These are phyloP conservation scores for Coemansia sp. DNA, from an alignment of 192 early-diverging fungal genomes.

Conservation along the genomic window DNA sequence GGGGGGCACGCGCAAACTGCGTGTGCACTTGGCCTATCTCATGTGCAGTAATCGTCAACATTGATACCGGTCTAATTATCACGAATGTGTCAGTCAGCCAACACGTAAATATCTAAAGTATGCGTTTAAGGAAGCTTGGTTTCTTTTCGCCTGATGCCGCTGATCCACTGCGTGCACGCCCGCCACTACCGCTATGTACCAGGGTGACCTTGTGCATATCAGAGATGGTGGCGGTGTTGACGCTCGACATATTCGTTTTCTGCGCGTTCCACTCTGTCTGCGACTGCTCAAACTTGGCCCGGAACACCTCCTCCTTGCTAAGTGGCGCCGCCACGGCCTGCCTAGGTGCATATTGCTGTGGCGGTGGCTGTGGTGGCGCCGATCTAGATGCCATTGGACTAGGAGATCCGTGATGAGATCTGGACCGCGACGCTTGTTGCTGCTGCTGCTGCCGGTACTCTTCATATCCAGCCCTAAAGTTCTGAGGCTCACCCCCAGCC, in stretches of 20 bases:
- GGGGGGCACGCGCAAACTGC: not conserved
- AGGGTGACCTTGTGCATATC: slow-evolving; percentile 51
- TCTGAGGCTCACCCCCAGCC: slow-evolving; percentile 15
- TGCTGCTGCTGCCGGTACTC: slow-evolving; percentile 35
- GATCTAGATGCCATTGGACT: not conserved
- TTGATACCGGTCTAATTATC: not conserved
- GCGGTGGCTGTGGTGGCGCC: slow-evolving; percentile 17
- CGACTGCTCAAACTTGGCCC: slow-evolving; percentile 51
- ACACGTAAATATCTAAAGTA: not conserved
- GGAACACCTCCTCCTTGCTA: slow-evolving; percentile 47
- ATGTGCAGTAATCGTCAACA: not conserved
- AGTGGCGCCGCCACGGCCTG: slow-evolving; percentile 12
- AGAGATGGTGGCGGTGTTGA: slow-evolving; percentile 26
- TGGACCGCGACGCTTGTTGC: slow-evolving; percentile 22
- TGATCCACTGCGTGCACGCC: slow-evolving; percentile 36
- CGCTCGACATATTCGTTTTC: slow-evolving; percentile 6
- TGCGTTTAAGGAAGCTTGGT: slow-evolving; percentile 32
- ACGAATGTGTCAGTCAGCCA: not conserved
- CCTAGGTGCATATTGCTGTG: slow-evolving; percentile 16
- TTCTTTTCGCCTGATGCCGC: slow-evolving; percentile 21
- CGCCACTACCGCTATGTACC: slow-evolving; percentile 5
- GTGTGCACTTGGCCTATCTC: not conserved
- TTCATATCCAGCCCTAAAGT: slow-evolving; percentile 45
- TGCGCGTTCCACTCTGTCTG: slow-evolving; percentile 49
- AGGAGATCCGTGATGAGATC: slow-evolving; percentile 17